Evolutionary conservation across 345 rosid species (phyloP).

Genomic region (Hibiscus syriacus): DNA sequence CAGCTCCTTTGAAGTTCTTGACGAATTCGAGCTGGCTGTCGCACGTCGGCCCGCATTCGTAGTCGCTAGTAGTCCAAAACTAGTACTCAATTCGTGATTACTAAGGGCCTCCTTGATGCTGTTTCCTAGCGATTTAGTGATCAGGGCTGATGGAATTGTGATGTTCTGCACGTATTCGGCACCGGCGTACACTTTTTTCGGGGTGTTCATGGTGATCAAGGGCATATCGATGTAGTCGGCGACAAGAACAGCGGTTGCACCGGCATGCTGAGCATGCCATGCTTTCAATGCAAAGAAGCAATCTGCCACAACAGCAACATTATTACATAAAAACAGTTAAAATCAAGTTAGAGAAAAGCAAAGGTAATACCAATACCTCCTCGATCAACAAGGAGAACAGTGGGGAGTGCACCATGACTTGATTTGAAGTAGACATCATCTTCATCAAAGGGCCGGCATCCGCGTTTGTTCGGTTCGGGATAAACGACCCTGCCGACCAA

Average conservation of each 20-base stretch:
- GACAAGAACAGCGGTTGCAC: constrained; percentile 60
- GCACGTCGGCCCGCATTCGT: constrained; percentile 58
- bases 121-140: constrained; percentile 48
- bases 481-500: constrained; percentile 46
- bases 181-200: constrained; percentile 28
- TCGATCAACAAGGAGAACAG: constrained; percentile 56
- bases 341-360: not conserved
- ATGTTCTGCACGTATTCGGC: constrained; percentile 41
- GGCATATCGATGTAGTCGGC: constrained; percentile 39
- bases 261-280: constrained; percentile 49
- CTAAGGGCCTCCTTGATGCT: constrained; percentile 40
- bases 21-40: constrained; percentile 51
- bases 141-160: constrained; percentile 55
- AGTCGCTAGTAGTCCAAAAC: constrained; percentile 65
- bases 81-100: constrained; percentile 54
- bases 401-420: constrained; percentile 40
- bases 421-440: constrained; percentile 25
- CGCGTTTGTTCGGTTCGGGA: constrained; percentile 39
- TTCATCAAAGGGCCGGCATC: constrained; percentile 37
- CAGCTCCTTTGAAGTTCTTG: constrained; percentile 52
- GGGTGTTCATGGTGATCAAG: constrained; percentile 53
- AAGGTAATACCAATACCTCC: constrained; percentile 45
- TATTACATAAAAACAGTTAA: not conserved
- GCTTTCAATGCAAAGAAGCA: constrained; percentile 55
- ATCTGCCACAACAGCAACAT: constrained; percentile 25